phyloP scores from a whole-genome alignment of 1,139 yeast genomes.

The Yarrowia galli region DNA sequence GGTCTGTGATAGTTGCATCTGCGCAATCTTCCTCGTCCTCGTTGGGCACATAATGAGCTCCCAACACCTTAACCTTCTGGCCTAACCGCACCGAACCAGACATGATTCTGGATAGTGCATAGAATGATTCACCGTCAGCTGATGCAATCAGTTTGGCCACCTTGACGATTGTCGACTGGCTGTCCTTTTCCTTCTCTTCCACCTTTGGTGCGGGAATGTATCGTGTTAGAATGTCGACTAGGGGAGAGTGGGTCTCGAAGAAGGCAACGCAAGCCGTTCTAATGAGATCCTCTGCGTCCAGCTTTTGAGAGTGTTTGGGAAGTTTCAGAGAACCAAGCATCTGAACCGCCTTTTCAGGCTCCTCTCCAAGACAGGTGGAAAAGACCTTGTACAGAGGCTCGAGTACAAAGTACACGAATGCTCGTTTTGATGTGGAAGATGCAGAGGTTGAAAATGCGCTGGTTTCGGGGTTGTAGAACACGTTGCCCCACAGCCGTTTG shows the following conservation, averaged over 20 bases:
- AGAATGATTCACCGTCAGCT: conserved; percentile 56
- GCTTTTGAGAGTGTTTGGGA: conserved; percentile 44
- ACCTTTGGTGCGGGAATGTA: conserved; percentile 56
- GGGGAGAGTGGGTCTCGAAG: conserved; percentile 61
- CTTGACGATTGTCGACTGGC: conserved; percentile 59
- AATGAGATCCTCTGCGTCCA: conserved; percentile 67
- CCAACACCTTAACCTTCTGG: conserved; percentile 61
- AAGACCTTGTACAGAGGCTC: conserved; percentile 83
- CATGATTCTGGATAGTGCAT: conserved; percentile 66
- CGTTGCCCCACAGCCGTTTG: conserved; percentile 77
- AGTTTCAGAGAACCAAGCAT: conserved; percentile 15
- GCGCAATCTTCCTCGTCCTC: conserved; percentile 63
- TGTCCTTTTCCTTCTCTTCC: conserved; percentile 43
- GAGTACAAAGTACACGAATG: conserved; percentile 74
- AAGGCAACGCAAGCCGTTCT: conserved; percentile 61
- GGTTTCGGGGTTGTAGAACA: conserved; percentile 58
- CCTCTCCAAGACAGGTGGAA: conserved; percentile 65
- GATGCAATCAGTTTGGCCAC: conserved; percentile 68
- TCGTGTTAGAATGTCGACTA: conserved; percentile 60
- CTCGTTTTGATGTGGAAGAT: conserved; percentile 51
- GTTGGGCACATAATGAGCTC: conserved; percentile 58
- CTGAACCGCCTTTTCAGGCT: conserved; percentile 46
- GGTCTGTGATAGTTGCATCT: conserved; percentile 54
- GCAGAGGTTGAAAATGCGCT: conserved; percentile 57
- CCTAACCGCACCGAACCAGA: conserved; percentile 65